Evolutionary conservation across 2,329 filamentous ascomycete species (phyloP), one percentile per base, ranked within the genome.

Genomic region (Ophiostoma piceae): DNA sequence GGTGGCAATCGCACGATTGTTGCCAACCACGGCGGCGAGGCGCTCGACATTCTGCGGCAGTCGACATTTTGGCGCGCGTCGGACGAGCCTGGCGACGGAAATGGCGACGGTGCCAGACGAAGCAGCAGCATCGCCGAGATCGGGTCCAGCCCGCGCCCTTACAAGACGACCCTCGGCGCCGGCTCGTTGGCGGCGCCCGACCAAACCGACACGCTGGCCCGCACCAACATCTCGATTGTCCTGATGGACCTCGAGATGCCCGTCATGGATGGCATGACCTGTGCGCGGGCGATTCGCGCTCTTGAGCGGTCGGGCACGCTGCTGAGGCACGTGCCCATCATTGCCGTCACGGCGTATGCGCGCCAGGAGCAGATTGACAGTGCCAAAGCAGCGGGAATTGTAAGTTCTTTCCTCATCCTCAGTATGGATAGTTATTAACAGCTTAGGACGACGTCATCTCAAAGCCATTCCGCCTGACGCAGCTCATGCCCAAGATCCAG

Each of bases 221-320:
- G 82, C 2, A 78, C 82, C 9, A 83, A 87, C 66, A 83, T 91
- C 32, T 87, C 87, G 9, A 83, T 92, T 65, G 88, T 94, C 14
- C 78, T 94, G 6, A 92, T 94, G 90, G 91, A 94, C 76, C 82
- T 92, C 66, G 90, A 93, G 75, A 94, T 94, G 91, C 78, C 91
- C 0, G 84, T 92, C 62, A 93, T 93, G 91, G 90, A 94, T 75
- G 91, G 91, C 47, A 86, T 91, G 78, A 90, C 89, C 1, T 92
- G 90, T 73, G 88, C 90, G 14, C 83, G 84, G 60, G 85, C 82
- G 71, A 92, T 94, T 68, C 84, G 91, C 22, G 84, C 89, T 71
- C 81, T 91, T 22, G 90, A 94, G 76, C 80, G 79, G 67, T 82
- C 86, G 68, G 87, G 87, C 26, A 85, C 83, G 41, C 84, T 91